Evolutionary conservation across 306 rosid species (phyloP).

Genomic region (apple (Malus domestica)): ASM211411v1 NC_041800.1:29732733-29733232

Average conservation of each 20-base stretch:
- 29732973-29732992: slow-evolving; percentile 60
- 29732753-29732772: too few species aligned
- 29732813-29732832: too few species aligned
- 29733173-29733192: slow-evolving; percentile 71
- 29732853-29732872: too few species aligned
- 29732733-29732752: too few species aligned
- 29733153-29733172: slow-evolving; percentile 79
- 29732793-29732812: rapidly evolving
- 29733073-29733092: too few species aligned
- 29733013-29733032: not conserved
- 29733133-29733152: slow-evolving; percentile 86
- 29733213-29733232: not conserved
- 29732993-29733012: slow-evolving; percentile 27
- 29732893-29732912: not conserved
- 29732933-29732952: slow-evolving; percentile 17
- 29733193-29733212: slow-evolving; percentile 39
- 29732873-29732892: not conserved
- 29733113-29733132: slow-evolving; percentile 88
- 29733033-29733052: too few species aligned
- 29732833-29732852: too few species aligned
- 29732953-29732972: slow-evolving; percentile 68
- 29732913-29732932: not conserved
- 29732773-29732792: too few species aligned
- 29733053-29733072: too few species aligned
- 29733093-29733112: not conserved